phyloP scores from a whole-genome alignment of 1,284 basidiomycete species.

The Leucoagaricus sp. region DNA sequence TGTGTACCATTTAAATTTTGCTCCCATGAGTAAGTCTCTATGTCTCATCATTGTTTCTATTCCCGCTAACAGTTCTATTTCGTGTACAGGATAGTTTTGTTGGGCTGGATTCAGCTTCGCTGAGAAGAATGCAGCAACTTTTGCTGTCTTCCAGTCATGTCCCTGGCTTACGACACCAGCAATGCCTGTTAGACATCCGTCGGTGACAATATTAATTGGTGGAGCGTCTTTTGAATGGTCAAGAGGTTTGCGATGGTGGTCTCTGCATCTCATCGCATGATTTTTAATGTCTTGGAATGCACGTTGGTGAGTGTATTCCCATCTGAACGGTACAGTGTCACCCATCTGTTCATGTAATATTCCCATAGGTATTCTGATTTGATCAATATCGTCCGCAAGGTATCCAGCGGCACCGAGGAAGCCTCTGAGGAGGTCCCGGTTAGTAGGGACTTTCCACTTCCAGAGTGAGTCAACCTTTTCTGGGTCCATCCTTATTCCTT shows the following conservation, averaged over 20 bases:
- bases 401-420: constrained; percentile 10
- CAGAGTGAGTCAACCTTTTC: constrained; percentile 12
- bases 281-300: constrained; percentile 38
- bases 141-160: constrained; percentile 23
- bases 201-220: constrained; percentile 30
- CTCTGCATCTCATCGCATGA: constrained; percentile 14
- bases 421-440: constrained; percentile 3
- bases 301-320: too few relatives aligned
- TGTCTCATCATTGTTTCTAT: constrained; percentile 35
- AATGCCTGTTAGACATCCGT: constrained; percentile 28
- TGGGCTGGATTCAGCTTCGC: constrained; percentile 39
- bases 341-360: constrained; percentile 8
- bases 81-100: constrained; percentile 33
- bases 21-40: constrained; percentile 31
- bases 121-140: constrained; percentile 35
- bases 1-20: constrained; percentile 31
- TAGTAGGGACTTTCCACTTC: constrained; percentile 11
- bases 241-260: constrained; percentile 25
- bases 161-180: constrained; percentile 35
- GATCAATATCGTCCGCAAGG: constrained; percentile 10
- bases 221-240: constrained; percentile 19
- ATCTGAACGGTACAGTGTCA: constrained; percentile 24
- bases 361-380: constrained; percentile 10
- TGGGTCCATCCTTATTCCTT: constrained; percentile 11
- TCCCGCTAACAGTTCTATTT: constrained; percentile 35